These are phyloP conservation scores for Triticum monococcum DNA, from an alignment of 176 grass and related monocot genomes.

Conservation along the genomic window DNA sequence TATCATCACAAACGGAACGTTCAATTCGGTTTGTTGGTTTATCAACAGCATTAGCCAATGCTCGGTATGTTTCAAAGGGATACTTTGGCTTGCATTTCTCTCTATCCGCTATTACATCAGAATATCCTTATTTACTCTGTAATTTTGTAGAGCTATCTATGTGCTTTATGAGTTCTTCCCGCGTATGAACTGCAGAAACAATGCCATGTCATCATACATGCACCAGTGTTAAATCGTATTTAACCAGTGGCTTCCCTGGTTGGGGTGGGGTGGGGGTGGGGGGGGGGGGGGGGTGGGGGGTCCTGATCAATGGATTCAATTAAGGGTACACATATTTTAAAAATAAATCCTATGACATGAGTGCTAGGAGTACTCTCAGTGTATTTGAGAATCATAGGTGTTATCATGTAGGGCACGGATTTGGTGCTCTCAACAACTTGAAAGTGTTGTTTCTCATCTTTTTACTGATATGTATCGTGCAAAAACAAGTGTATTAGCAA, in stretches of 20 bases:
- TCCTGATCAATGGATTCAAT: not conserved
- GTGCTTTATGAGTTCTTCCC: not conserved
- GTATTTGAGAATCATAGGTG: slow-evolving; percentile 7
- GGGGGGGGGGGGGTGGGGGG: not conserved
- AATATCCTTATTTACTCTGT: not conserved
- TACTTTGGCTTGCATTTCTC: slow-evolving; percentile 5
- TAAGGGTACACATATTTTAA: not conserved
- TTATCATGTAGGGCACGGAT: not conserved
- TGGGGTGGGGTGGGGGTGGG: not conserved
- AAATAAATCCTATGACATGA: not conserved
- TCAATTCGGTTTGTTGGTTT: slow-evolving; percentile 93
- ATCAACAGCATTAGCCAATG: slow-evolving; percentile 98
- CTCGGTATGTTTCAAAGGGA: slow-evolving; percentile 42
- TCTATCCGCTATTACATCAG: not conserved
- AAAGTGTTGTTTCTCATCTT: not conserved
- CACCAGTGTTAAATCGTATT: not conserved
- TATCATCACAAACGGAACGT: slow-evolving; percentile 88
- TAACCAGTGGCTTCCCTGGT: not conserved
- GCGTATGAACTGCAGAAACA: not conserved
- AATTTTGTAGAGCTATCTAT: not conserved
- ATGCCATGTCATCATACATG: not conserved
- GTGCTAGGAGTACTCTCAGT: not conserved
- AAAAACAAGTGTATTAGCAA: not conserved
- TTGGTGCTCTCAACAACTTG: not conserved
- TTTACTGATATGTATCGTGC: not conserved